Base-by-base conservation (phyloP, 352 stramenopile genomes). In the Blastocystis sp. region DNA sequence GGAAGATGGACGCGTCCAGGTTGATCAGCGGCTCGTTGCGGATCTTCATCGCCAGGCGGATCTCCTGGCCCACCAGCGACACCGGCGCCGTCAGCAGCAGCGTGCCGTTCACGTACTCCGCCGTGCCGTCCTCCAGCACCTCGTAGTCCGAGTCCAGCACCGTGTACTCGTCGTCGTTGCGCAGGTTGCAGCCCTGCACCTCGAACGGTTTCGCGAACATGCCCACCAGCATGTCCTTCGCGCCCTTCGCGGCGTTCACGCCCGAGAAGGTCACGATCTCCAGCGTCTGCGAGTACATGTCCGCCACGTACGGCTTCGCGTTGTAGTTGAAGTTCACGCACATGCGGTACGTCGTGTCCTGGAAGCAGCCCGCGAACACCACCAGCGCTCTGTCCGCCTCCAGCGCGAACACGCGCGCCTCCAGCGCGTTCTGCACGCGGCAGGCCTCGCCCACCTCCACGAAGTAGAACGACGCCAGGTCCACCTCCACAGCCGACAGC, bases 11-110 rank as follows among this genome's bases (percentile, higher is more conserved):
- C 9, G 74, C 65, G 43, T 84, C 74, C 56, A 84, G 52, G 52
- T 84, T 84, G 52, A 84, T 84, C 5, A 9, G 11, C 53, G 74
- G 74, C 60, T 84, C 74, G 61, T 84, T 84, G 41, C 74, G 74
- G 17, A 84, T 84, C 28, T 21, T 28, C 74, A 84, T 41, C 45
- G 74, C 48, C 48, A 84, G 34, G 48, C 74, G 74, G 40, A 84
- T 64, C 34, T 84, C 74, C 60, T 84, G 74, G 2, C 74, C 74
- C 34, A 56, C 19, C 19, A 53, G 74, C 28, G 74, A 84, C 23
- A 64, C 53, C 23, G 74, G 74, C 34, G 74, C 74, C 21, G 23
- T 9, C 21, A 84, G 19, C n/a, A 69, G 38, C 52, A 84, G 23
- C 14, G 52, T 66, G 40, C 34, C 56, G 45, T 84, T 84, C 56